These are phyloP conservation scores for Penicillium herquei DNA, from an alignment of 495 filamentous ascomycete genomes.

Conservation along the genomic window DNA sequence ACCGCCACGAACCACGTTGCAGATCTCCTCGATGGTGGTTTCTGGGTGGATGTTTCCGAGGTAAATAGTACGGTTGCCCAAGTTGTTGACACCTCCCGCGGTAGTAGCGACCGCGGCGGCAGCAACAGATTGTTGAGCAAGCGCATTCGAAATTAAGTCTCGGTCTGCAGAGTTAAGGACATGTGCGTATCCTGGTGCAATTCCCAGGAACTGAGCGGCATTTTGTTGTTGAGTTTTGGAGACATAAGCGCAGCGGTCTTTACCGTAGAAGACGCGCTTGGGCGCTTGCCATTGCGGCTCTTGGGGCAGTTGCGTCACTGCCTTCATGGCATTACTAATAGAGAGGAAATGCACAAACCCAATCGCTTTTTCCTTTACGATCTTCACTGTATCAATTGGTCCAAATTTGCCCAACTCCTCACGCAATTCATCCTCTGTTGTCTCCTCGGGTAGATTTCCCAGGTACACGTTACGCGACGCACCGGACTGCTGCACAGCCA, in stretches of 20 bases:
- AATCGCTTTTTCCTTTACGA: conserved; percentile 97
- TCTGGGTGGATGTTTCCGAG: conserved; percentile 98
- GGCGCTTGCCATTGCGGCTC: conserved; percentile 96
- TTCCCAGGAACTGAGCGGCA: conserved; percentile 95
- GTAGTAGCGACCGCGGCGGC: conserved; percentile 95
- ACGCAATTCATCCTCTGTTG: conserved; percentile 85
- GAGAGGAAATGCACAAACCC: conserved; percentile 98
- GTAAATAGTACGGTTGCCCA: conserved; percentile 97
- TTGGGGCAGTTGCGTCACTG: conserved; percentile 94
- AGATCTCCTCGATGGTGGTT: conserved; percentile 97
- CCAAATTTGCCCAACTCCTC: conserved; percentile 97
- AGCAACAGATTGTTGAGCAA: conserved; percentile 96
- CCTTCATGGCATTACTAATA: conserved; percentile 97
- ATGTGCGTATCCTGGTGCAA: conserved; percentile 95
- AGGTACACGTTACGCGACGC: conserved; percentile 98
- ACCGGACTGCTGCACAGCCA: conserved; percentile 95
- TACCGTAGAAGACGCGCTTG: conserved; percentile 94
- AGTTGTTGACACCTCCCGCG: conserved; percentile 92
- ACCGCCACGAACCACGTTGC: conserved; percentile 92
- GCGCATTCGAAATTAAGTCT: conserved; percentile 90
- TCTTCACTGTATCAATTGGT: conserved; percentile 94
- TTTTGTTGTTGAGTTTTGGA: conserved; percentile 99
- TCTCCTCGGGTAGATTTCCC: conserved; percentile 87
- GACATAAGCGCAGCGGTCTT: conserved; percentile 96
- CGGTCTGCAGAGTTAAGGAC: conserved; percentile 93